Conservation (phyloP, 176 grass and related monocot species). For the Aegilops longissima region DNA sequence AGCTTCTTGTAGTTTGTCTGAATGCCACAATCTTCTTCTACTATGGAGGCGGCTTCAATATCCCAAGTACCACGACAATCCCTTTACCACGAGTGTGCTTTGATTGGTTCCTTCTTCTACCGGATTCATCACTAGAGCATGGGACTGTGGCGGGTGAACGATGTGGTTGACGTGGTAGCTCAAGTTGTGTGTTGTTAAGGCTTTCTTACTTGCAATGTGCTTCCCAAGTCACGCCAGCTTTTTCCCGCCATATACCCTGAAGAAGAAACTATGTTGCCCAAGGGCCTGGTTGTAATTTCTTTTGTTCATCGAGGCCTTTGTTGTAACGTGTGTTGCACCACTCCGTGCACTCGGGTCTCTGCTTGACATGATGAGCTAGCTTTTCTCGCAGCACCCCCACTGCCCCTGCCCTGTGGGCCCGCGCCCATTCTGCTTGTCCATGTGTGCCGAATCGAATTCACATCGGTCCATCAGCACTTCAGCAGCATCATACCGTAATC, state of each 20-base stretch:
- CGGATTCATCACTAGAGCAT: too few species aligned
- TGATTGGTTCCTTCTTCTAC: too few species aligned
- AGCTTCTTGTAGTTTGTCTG: too few species aligned
- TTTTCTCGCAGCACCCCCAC: neutral
- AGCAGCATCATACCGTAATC: conserved; percentile 45
- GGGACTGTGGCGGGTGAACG: too few species aligned
- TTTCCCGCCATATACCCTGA: too few species aligned
- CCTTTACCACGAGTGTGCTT: too few species aligned
- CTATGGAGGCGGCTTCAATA: too few species aligned
- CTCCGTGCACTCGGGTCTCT: neutral
- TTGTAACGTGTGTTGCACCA: neutral
- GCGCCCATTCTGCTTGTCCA: conserved; percentile 33
- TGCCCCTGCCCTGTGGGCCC: neutral
- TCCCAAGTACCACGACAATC: too few species aligned
- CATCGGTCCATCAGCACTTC: neutral
- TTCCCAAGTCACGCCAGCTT: neutral
- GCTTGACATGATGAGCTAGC: neutral
- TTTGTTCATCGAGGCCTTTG: neutral
- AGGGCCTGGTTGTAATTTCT: neutral
- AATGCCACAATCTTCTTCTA: too few species aligned
- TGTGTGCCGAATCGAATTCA: conserved; percentile 37
- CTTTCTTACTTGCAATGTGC: neutral
- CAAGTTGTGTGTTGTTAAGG: too few species aligned
- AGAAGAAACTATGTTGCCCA: too few species aligned
- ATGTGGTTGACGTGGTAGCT: too few species aligned